Evolutionary conservation across 169 alveolate species (phyloP), one percentile per base, ranked within the genome.

Genomic region (Cryptosporidium viatorum): DNA sequence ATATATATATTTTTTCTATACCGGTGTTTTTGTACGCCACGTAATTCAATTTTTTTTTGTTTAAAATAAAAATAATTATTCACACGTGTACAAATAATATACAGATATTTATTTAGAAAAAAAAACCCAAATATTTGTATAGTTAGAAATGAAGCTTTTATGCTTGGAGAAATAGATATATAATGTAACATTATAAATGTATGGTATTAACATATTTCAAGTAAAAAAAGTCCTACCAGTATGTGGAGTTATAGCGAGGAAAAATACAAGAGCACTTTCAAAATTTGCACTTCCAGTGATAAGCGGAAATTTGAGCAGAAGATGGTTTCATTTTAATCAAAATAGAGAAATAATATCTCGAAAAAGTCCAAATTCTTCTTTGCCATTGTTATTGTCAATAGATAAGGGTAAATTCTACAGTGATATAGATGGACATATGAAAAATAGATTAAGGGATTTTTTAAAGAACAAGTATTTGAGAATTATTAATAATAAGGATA

Each of bases 61-160:
- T 21, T 21, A 21, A 59, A 12, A 8, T 41, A 5, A 41, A 41
- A 5, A n/a, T 10, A 51, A 65, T 12, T 21, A 37, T 65, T 65
- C 50, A 37, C 71, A 45, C 71, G 71, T 31, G 71, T 37, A 65
- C 43, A 65, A 33, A 59, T 65, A 65, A 31, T 31, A 33, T 65
- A 4, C 5, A 9, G 18, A 60, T 12, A 37, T 35, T 35, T 41
- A 41, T 41, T 41, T 0, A n/a, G n/a, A n/a, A 41, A 41, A 41
- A 33, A 65, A 65, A 31, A 21, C 23, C 37, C 35, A 8, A 33
- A 55, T 55, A 55, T 55, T 55, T 23, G 3, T 23, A 55, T n/a
- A 21, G 37, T 26, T 3, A 26, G 67, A 55, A 55, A 55, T 55
- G 35, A 55, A 55, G 67, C 67, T 16, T 55, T 55, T 6, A 26